Evolutionary conservation across 1,284 basidiomycete species (phyloP).

Genomic region (Boletus smithii): DNA sequence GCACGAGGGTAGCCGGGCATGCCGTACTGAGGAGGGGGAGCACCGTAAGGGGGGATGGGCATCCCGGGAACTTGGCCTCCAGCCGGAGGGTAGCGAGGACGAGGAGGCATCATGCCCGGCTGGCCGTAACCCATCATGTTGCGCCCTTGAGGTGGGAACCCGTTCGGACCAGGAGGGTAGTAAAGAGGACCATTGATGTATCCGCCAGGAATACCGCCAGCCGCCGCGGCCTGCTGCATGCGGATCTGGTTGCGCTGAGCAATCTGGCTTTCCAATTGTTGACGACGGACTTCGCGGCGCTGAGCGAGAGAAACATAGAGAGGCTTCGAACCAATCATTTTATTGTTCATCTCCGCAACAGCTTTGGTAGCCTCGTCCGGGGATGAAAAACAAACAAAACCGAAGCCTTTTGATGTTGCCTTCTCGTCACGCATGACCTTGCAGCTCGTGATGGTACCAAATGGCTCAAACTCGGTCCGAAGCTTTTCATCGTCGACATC

Average conservation of each 20-base stretch:
- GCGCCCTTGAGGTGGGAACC: constrained; percentile 76
- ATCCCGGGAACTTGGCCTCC: constrained; percentile 74
- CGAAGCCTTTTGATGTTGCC: constrained; percentile 90
- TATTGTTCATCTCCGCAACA: constrained; percentile 99
- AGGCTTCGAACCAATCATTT: constrained; percentile 99
- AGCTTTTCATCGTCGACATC: constrained; percentile 95
- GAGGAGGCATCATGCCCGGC: constrained; percentile 83
- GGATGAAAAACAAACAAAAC: constrained; percentile 98
- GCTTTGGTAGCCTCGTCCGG: constrained; percentile 99
- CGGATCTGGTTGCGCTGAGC: constrained; percentile 94
- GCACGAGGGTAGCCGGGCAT: constrained; percentile 63
- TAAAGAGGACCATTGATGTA: constrained; percentile 87
- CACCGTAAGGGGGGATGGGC: constrained; percentile 70
- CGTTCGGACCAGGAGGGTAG: constrained; percentile 79
- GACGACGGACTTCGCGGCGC: constrained; percentile 96
- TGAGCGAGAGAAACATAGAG: constrained; percentile 99
- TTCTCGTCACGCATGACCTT: constrained; percentile 99
- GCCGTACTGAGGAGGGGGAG: constrained; percentile 58
- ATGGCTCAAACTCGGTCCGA: constrained; percentile 93
- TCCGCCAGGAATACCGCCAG: constrained; percentile 76
- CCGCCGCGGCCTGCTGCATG: constrained; percentile 88
- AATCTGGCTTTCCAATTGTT: constrained; percentile 98
- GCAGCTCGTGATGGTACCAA: constrained; percentile 96
- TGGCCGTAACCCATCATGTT: constrained; percentile 82
- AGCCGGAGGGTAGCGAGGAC: constrained; percentile 73